Conservation (phyloP, 148 eudicot species). For the Beta vulgaris region DNA sequence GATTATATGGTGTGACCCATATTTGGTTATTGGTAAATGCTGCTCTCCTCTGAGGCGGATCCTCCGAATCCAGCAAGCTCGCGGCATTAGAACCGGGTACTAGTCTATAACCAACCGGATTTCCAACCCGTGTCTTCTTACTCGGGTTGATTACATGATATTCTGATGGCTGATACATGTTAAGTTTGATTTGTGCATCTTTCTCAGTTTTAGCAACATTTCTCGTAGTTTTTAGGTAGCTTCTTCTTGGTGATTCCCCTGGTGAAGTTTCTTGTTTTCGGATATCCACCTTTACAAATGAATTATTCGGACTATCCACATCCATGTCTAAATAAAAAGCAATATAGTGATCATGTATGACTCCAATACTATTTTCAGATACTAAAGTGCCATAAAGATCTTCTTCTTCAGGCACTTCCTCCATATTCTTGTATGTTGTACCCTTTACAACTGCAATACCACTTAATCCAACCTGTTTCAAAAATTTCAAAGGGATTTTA, state of each 20-base stretch:
- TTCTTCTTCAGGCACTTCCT: conserved; percentile 65
- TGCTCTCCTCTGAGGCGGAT: conserved; percentile 88
- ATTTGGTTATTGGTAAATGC: conserved; percentile 93
- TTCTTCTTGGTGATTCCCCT: conserved; percentile 62
- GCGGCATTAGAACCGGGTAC: conserved; percentile 90
- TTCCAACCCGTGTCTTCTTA: conserved; percentile 75
- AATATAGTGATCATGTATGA: conserved; percentile 88
- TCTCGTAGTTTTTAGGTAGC: conserved; percentile 80
- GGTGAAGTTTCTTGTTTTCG: conserved; percentile 48
- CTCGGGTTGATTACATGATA: conserved; percentile 76
- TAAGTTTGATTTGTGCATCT: conserved; percentile 90
- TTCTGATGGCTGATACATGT: conserved; percentile 77
- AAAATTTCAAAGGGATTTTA: too few relatives aligned
- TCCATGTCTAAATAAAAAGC: conserved; percentile 95
- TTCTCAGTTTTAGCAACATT: conserved; percentile 85
- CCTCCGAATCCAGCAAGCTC: conserved; percentile 74
- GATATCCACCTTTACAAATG: conserved; percentile 83
- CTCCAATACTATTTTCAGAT: conserved; percentile 88
- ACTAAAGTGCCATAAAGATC: conserved; percentile 74
- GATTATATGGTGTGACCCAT: conserved; percentile 92
- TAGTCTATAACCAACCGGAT: conserved; percentile 89
- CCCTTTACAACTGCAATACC: conserved; percentile 94
- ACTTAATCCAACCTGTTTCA: conserved; percentile 96
- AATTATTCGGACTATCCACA: conserved; percentile 67
- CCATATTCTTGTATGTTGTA: conserved; percentile 59